Evolutionary conservation across 768 basidiomycete species (phyloP).

Genomic region (Tricholoma sp.): DNA sequence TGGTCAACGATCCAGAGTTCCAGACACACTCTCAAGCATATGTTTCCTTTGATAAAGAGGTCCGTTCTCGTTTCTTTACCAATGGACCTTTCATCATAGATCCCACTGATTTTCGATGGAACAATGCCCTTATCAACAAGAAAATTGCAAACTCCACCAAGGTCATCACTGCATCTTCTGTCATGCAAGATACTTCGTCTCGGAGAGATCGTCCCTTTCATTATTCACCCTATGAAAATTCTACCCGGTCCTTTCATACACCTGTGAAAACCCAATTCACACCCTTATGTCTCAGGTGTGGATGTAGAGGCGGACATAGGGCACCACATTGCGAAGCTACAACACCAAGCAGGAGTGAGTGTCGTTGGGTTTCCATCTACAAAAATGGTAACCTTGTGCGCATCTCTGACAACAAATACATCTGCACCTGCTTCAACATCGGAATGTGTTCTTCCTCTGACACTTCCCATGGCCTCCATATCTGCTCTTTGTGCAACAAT

Average conservation of each 20-base stretch:
- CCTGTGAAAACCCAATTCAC: too few relatives aligned
- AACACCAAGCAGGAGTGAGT: neutral
- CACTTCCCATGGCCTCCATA: neutral
- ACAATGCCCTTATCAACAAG: too few relatives aligned
- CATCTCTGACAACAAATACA: neutral
- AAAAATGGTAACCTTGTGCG: neutral
- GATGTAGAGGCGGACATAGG: neutral
- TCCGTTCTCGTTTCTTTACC: too few relatives aligned
- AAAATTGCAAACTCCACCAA: too few relatives aligned
- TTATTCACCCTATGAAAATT: too few relatives aligned
- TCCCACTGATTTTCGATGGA: too few relatives aligned
- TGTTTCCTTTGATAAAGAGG: too few relatives aligned
- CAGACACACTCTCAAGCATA: neutral
- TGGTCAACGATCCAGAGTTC: neutral
- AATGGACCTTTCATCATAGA: too few relatives aligned
- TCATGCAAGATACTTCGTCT: too few relatives aligned
- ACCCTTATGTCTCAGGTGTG: slow-evolving; percentile 1
- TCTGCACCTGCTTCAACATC: slow-evolving; percentile 4
- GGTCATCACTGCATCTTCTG: too few relatives aligned
- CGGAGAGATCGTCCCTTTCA: too few relatives aligned
- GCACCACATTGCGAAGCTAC: neutral
- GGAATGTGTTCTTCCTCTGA: neutral
- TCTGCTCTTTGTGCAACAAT: neutral
- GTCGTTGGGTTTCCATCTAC: neutral
- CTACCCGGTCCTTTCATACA: too few relatives aligned